Percentiles rank a stretch among this genome's conserved stretches.
Conservation (phyloP, 2,329 filamentous ascomycete species). For the Cercospora zeae-maydis region DNA sequence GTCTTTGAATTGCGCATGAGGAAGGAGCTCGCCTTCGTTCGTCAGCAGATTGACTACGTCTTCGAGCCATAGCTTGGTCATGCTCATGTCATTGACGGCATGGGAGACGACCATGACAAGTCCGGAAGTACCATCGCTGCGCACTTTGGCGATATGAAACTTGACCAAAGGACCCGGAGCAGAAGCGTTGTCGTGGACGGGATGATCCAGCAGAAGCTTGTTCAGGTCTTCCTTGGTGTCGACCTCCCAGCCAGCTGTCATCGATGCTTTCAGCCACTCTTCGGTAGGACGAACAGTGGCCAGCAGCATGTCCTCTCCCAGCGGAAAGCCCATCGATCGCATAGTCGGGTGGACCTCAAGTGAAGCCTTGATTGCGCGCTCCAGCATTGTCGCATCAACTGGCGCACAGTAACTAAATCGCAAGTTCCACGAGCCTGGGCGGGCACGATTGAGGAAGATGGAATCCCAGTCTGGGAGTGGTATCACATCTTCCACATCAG, state of each 20-base stretch:
- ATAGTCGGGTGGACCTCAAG: conserved; percentile 33
- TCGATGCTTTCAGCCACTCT: conserved; percentile 30
- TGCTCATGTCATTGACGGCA: conserved; percentile 35
- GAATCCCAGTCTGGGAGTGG: conserved; percentile 36
- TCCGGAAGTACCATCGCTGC: conserved; percentile 30
- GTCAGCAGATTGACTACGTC: conserved; percentile 31
- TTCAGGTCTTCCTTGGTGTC: conserved; percentile 32
- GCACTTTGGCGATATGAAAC: conserved; percentile 32
- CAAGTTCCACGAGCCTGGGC: conserved; percentile 34
- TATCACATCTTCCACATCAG: conserved; percentile 37
- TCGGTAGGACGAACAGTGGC: conserved; percentile 30
- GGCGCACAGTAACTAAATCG: conserved; percentile 33
- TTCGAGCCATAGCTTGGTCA: conserved; percentile 36
- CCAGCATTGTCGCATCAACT: conserved; percentile 23
- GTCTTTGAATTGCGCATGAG: conserved; percentile 33
- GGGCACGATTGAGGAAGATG: conserved; percentile 32
- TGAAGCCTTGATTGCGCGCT: conserved; percentile 30
- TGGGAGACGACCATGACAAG: conserved; percentile 33
- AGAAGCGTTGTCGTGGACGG: conserved; percentile 30
- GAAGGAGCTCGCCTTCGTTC: conserved; percentile 27
- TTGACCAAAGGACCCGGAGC: conserved; percentile 31
- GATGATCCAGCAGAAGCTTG: conserved; percentile 29
- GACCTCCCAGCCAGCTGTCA: conserved; percentile 32
- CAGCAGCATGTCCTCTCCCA: conserved; percentile 30
- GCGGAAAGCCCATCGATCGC: conserved; percentile 30